Evolutionary conservation across 306 rosid species (phyloP), one percentile per base, ranked within the genome.

Genomic region (Parietaria judaica): DNA sequence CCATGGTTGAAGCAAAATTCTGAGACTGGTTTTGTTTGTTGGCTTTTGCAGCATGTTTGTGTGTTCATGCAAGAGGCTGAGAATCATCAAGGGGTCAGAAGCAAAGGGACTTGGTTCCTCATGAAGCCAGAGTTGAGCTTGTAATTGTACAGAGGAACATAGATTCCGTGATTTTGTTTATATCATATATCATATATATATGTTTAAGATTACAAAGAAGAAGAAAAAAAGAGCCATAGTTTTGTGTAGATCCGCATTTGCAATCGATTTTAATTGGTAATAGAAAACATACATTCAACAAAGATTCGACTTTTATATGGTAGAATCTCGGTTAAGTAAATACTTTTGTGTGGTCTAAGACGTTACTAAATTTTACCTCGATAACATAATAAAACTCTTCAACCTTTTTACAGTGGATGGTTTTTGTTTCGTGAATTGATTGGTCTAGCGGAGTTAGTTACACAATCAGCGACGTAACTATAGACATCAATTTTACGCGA

Each of bases 41-140:
- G 54, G 50, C 10, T 66, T 0, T 54, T 73, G 79, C 88, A 85
- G 83, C 58, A 87, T 87, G 89, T 87, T 87, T 64, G 74, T 69
- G 17, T 60, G 64, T 15, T 82, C 92, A 5, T 87, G 92, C 70
- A 87, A 80, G 73, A 80, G 89, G 71, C 60, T 84, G 60, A 80
- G 72, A 65, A 82, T 84, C 61, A 74, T 87, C 68, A 87, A 80
- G 60, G 89, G 72, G 71, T 80, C 82, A 51, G 87, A 87, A 62
- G 80, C 92, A 57, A 82, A 75, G 67, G 92, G 92, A 8, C 67
- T 87, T 69, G 72, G 68, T 17, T 82, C 74, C 66, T 23, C 41
- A 47, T 62, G 16, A 62, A 51, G 14, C 6, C 35, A 61, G 46
- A 65, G 45, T 63, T 71, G 66, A 47, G 44, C 43, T 66, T 60